phyloP scores from a whole-genome alignment of 2,329 filamentous ascomycete genomes.

The Reticulascus tulasneorum region DNA sequence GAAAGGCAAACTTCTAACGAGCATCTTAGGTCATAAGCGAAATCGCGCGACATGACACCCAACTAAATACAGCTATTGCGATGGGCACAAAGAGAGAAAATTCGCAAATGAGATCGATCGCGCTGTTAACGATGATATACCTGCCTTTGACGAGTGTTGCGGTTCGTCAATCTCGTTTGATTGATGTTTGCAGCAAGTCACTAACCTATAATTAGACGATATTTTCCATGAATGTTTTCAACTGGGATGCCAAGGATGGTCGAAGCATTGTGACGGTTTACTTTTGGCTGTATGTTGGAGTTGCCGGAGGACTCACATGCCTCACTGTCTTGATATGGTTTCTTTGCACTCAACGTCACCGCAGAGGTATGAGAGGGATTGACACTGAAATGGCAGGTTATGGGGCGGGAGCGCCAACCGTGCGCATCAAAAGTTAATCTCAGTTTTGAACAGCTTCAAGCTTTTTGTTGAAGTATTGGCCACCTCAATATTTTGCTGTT shows the following conservation, averaged over 20 bases:
- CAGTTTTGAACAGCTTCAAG: too few relatives aligned
- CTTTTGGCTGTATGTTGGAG: constrained; percentile 19
- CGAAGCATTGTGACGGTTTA: constrained; percentile 19
- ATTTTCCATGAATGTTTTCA: constrained; percentile 24
- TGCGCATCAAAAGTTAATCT: too few relatives aligned
- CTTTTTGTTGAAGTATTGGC: too few relatives aligned
- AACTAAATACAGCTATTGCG: constrained; percentile 18
- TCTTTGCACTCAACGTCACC: neutral
- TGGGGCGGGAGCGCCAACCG: too few relatives aligned
- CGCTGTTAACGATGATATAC: constrained; percentile 24
- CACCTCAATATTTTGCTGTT: too few relatives aligned
- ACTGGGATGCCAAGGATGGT: constrained; percentile 17
- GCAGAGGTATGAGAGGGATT: too few relatives aligned
- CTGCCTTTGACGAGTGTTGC: constrained; percentile 22
- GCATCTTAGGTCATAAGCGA: constrained; percentile 21
- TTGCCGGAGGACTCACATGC: constrained; percentile 17
- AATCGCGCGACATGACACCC: constrained; percentile 20
- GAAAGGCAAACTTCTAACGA: neutral
- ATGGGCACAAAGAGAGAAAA: constrained; percentile 20
- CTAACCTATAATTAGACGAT: constrained; percentile 14
- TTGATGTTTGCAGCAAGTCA: neutral
- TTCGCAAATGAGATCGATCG: constrained; percentile 24
- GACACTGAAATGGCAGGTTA: too few relatives aligned
- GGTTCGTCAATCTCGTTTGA: constrained; percentile 9
- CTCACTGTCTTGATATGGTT: constrained; percentile 7